A percentile compares a stretch with the other conserved stretches of the same genome.
These are phyloP conservation scores for Lactarius quietus DNA, from an alignment of 768 basidiomycete genomes.

Conservation along the genomic window DNA sequence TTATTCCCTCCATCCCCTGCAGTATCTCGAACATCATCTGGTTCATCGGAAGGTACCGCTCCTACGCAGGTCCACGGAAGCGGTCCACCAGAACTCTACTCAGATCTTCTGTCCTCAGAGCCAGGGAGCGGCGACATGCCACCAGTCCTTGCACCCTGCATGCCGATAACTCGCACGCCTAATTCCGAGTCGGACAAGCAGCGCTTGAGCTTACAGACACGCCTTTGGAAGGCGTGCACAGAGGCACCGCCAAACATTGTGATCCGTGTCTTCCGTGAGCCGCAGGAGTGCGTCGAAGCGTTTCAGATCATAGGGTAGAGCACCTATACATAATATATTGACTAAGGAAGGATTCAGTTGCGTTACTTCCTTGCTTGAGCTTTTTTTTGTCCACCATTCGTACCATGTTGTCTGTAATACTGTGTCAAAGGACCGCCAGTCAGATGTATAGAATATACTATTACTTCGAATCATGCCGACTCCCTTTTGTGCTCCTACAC, in stretches of 20 bases:
- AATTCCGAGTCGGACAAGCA: constrained; percentile 51
- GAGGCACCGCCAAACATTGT: constrained; percentile 54
- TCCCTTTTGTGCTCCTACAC: neutral
- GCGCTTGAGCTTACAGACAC: constrained; percentile 54
- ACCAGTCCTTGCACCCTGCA: neutral
- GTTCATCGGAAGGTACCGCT: neutral
- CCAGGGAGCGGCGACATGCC: constrained; percentile 3
- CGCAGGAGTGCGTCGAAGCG: constrained; percentile 67
- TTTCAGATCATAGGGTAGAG: constrained; percentile 34
- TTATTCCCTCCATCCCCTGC: neutral
- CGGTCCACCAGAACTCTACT: neutral
- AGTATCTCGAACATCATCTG: constrained; percentile 7
- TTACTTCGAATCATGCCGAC: neutral
- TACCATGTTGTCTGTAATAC: constrained; percentile 10
- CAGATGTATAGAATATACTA: neutral
- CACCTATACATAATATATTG: neutral
- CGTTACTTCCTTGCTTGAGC: neutral
- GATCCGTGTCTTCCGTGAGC: constrained; percentile 64
- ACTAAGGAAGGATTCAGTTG: neutral
- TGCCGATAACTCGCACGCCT: neutral
- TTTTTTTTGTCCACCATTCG: neutral
- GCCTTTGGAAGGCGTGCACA: constrained; percentile 60
- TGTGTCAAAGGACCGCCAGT: neutral
- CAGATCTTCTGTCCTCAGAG: constrained; percentile 15
- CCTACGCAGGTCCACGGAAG: neutral